A percentile compares a stretch with the other conserved stretches of the same genome.
Conservation (phyloP, 2,329 filamentous ascomycete genomes). For the Colletotrichum kahawae region DNA sequence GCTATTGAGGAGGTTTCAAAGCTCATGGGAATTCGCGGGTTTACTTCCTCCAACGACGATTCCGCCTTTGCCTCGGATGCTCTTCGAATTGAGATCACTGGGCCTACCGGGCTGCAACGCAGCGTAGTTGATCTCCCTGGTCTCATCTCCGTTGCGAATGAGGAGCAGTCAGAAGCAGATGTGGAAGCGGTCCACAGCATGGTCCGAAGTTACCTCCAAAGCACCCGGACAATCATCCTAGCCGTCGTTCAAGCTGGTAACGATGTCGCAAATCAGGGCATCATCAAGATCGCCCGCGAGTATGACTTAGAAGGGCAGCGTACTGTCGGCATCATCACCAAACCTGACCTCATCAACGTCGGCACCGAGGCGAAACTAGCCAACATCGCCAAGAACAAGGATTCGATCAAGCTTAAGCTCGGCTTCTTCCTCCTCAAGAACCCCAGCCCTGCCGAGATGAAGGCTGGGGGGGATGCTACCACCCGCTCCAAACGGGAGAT, state of each 20-base stretch:
- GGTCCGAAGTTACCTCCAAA: conserved; percentile 44
- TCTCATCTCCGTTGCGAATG: conserved; percentile 40
- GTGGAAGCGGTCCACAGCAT: conserved; percentile 38
- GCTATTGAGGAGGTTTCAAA: conserved; percentile 16
- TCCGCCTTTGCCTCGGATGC: conserved; percentile 21
- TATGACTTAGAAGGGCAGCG: conserved; percentile 36
- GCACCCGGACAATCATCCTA: conserved; percentile 48
- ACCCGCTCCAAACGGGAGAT: conserved; percentile 31
- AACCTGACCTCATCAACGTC: conserved; percentile 48
- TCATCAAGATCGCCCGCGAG: conserved; percentile 6
- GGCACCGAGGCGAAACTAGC: conserved; percentile 46
- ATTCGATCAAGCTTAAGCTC: conserved; percentile 48
- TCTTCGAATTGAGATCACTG: conserved; percentile 28
- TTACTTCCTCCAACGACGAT: conserved; percentile 18
- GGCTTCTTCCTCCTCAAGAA: conserved; percentile 61
- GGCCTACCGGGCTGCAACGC: conserved; percentile 35
- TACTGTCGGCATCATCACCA: conserved; percentile 63
- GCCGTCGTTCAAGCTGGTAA: conserved; percentile 46
- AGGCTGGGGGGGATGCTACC: conserved; percentile 39
- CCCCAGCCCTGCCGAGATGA: conserved; percentile 26
- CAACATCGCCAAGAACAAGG: conserved; percentile 47
- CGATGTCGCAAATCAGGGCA: conserved; percentile 40
- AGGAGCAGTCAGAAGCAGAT: conserved; percentile 36
- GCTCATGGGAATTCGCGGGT: conserved; percentile 11
- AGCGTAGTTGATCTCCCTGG: conserved; percentile 55